phyloP scores from a whole-genome alignment of 1,139 yeast genomes.

The Magnusiomyces suaveolens region DNA sequence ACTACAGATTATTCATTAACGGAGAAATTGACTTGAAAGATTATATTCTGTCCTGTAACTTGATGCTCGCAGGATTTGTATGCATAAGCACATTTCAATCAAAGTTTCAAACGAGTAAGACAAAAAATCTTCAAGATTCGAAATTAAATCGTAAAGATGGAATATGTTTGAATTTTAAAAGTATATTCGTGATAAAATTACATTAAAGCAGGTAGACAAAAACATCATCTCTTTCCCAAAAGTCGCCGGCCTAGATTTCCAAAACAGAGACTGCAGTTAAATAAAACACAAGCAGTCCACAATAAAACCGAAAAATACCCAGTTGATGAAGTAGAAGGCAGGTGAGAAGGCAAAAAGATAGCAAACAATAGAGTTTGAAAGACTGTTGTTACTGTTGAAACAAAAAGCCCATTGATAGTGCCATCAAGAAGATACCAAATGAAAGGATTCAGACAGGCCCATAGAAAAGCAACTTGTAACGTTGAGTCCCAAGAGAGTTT shows the following conservation, averaged over 20 bases:
- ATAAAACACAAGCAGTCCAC: conserved; percentile 54
- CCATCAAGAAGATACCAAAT: conserved; percentile 77
- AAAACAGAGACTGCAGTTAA: conserved; percentile 57
- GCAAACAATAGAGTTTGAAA: conserved; percentile 28
- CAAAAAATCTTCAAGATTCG: too few species aligned
- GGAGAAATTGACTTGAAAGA: too few species aligned
- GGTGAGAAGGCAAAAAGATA: conserved; percentile 25
- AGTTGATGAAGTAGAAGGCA: conserved; percentile 17
- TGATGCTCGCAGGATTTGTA: too few species aligned
- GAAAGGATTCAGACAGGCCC: conserved; percentile 69
- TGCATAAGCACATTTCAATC: too few species aligned
- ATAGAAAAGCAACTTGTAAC: conserved; percentile 62
- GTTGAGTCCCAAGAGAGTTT: conserved; percentile 73
- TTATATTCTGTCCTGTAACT: too few species aligned
- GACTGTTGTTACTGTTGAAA: conserved; percentile 27
- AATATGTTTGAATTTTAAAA: too few species aligned
- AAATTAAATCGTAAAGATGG: too few species aligned
- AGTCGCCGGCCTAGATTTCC: conserved; percentile 61
- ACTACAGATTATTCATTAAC: too few species aligned
- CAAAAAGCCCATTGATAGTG: conserved; percentile 50
- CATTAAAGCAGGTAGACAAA: too few species aligned
- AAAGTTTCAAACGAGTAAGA: too few species aligned
- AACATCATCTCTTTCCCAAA: conserved; percentile 17
- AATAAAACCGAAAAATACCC: conserved; percentile 29
- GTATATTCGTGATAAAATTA: too few species aligned